These are phyloP conservation scores for Onygena corvina DNA, from an alignment of 2,329 filamentous ascomycete species.

Conservation along the genomic window DNA sequence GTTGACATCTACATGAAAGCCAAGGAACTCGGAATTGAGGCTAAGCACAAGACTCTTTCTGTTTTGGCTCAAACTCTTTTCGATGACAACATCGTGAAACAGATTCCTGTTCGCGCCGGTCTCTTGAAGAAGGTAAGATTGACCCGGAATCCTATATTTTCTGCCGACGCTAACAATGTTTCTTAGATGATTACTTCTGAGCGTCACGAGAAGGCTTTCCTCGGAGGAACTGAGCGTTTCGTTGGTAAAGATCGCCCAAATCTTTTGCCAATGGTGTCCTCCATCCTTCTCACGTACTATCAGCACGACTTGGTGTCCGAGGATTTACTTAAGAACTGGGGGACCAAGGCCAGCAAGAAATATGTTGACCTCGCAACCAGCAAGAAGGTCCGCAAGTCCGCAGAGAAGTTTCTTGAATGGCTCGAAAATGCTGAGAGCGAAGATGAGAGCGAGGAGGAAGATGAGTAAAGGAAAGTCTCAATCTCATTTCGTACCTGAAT, in stretches of 20 bases:
- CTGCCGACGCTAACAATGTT: background rate
- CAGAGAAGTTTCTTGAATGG: constrained; percentile 89
- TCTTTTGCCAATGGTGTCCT: constrained; percentile 64
- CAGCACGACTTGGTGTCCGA: constrained; percentile 80
- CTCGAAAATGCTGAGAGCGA: constrained; percentile 72
- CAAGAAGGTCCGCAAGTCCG: constrained; percentile 91
- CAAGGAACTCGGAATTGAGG: constrained; percentile 86
- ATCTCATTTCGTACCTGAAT: background rate
- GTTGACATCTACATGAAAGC: constrained; percentile 93
- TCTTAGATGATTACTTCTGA: constrained; percentile 69
- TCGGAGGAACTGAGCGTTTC: constrained; percentile 90
- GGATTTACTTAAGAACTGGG: constrained; percentile 83
- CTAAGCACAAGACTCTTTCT: constrained; percentile 83
- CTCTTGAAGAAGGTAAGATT: constrained; percentile 73
- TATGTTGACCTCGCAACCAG: constrained; percentile 81
- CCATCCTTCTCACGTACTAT: constrained; percentile 82
- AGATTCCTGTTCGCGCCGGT: constrained; percentile 69
- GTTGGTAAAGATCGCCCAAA: constrained; percentile 70
- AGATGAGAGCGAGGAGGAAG: constrained; percentile 54
- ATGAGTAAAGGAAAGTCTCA: constrained; percentile 34
- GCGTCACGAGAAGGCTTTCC: constrained; percentile 85
- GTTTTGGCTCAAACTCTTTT: constrained; percentile 92
- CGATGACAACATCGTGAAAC: constrained; percentile 73
- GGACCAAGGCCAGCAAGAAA: constrained; percentile 92
- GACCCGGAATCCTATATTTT: background rate